Evolutionary conservation across 768 basidiomycete genomes (phyloP).

Genomic region (Rhodotorula sphaerocarpa): DNA sequence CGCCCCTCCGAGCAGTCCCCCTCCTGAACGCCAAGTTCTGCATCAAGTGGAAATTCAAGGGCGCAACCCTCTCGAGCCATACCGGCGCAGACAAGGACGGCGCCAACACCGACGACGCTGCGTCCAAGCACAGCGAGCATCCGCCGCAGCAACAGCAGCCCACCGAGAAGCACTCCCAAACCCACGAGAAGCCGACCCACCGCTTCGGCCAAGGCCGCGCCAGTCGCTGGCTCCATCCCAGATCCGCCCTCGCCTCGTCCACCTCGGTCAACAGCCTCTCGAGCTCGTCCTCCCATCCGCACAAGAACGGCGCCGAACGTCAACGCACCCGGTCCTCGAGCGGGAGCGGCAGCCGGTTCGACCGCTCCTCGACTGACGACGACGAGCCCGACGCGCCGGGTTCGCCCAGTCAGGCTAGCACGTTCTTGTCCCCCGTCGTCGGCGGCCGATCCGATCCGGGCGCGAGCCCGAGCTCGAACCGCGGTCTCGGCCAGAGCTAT

Average conservation of each 20-base stretch:
- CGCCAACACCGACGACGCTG: neutral
- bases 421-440: too few relatives aligned
- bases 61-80: slow-evolving; percentile 9
- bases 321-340: neutral
- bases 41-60: slow-evolving; percentile 39
- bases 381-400: too few relatives aligned
- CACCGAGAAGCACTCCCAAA: neutral
- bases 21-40: slow-evolving; percentile 34
- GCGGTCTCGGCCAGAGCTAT: neutral
- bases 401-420: too few relatives aligned
- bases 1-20: slow-evolving; percentile 15
- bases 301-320: too few relatives aligned
- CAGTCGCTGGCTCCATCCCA: slow-evolving; percentile 18
- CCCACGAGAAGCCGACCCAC: neutral
- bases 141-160: too few relatives aligned
- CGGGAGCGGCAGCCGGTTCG: neutral
- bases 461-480: neutral
- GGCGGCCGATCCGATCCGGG: neutral
- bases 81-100: neutral
- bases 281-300: neutral
- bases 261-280: neutral
- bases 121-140: too few relatives aligned
- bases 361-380: too few relatives aligned
- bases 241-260: neutral
- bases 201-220: neutral